These are phyloP conservation scores for Delphinella strobiligena DNA, from an alignment of 2,329 filamentous ascomycete species.

Conservation along the genomic window DNA sequence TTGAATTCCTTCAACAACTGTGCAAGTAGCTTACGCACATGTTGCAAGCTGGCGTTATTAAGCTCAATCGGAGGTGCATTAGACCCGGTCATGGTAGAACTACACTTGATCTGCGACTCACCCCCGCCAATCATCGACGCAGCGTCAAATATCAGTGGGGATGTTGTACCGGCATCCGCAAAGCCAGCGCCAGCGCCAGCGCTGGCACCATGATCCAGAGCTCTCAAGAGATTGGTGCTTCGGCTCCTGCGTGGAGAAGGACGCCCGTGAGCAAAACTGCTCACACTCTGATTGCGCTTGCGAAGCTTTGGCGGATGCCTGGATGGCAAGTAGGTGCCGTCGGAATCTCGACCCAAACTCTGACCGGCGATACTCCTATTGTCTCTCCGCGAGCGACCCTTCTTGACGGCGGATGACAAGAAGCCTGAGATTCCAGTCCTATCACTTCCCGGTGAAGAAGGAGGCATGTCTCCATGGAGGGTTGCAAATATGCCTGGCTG, in stretches of 20 bases:
- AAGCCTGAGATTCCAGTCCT: slow-evolving; percentile 40
- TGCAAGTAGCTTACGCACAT: slow-evolving; percentile 72
- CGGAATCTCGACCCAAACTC: slow-evolving; percentile 34
- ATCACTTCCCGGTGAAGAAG: not conserved
- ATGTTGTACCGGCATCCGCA: not conserved
- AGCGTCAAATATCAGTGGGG: slow-evolving; percentile 1
- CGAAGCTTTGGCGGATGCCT: slow-evolving; percentile 35
- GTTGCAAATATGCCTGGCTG: slow-evolving; percentile 74
- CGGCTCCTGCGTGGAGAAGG: slow-evolving; percentile 56
- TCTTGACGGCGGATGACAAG: slow-evolving; percentile 56
- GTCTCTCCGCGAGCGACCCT: slow-evolving; percentile 56
- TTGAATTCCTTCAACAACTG: slow-evolving; percentile 70
- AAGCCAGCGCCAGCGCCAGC: too few species aligned
- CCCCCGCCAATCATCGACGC: not conserved
- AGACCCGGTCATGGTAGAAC: slow-evolving; percentile 67
- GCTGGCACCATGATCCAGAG: slow-evolving; percentile 18
- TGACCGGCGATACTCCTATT: slow-evolving; percentile 66
- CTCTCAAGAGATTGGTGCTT: slow-evolving; percentile 41
- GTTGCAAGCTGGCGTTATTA: slow-evolving; percentile 74
- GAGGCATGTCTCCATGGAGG: slow-evolving; percentile 43
- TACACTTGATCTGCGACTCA: slow-evolving; percentile 43
- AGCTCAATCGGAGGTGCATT: slow-evolving; percentile 69
- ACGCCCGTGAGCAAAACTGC: slow-evolving; percentile 60
- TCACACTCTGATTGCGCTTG: slow-evolving; percentile 72
- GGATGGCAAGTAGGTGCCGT: not conserved